These are phyloP conservation scores for Syzygium jambos DNA, from an alignment of 345 rosid species.

Conservation along the genomic window DNA sequence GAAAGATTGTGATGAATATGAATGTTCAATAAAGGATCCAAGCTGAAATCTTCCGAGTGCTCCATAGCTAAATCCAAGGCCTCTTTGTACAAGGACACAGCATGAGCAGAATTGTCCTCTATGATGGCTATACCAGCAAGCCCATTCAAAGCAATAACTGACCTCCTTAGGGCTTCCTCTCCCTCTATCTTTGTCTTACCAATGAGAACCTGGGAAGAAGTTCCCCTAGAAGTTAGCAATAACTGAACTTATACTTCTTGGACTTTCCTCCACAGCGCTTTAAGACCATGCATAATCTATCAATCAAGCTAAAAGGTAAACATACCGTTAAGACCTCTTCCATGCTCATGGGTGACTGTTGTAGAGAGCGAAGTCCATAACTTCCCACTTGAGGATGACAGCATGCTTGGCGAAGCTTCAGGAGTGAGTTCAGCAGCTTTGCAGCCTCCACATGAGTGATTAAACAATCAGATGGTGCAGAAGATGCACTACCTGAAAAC, in stretches of 20 bases:
- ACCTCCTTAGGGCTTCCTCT: conserved; percentile 84
- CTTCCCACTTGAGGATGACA: conserved; percentile 99
- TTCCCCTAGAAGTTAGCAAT: neutral
- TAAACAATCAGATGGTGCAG: conserved; percentile 33
- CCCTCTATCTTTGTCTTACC: conserved; percentile 90
- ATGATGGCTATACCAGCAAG: conserved; percentile 90
- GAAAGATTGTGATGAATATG: conserved; percentile 87
- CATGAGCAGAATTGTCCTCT: conserved; percentile 53
- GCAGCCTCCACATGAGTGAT: conserved; percentile 81
- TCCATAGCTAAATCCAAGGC: conserved; percentile 57
- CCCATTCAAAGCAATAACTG: conserved; percentile 84
- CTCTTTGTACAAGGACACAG: conserved; percentile 69
- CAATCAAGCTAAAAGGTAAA: neutral
- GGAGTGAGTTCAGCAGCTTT: conserved; percentile 77
- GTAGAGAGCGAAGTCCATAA: conserved; percentile 85
- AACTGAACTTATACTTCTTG: neutral
- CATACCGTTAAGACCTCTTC: conserved; percentile 79
- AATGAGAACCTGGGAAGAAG: conserved; percentile 61
- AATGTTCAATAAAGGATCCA: conserved; percentile 85
- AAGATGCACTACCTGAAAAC: conserved; percentile 34
- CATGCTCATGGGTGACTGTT: conserved; percentile 95
- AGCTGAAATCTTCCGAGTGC: conserved; percentile 72
- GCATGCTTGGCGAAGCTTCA: conserved; percentile 99
- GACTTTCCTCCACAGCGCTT: neutral
- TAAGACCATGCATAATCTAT: neutral